Percentiles rank a stretch among this genome's conserved stretches.
These are phyloP conservation scores for Saccharomyces uvarum DNA, from an alignment of 1,139 yeast species.

Conservation along the genomic window DNA sequence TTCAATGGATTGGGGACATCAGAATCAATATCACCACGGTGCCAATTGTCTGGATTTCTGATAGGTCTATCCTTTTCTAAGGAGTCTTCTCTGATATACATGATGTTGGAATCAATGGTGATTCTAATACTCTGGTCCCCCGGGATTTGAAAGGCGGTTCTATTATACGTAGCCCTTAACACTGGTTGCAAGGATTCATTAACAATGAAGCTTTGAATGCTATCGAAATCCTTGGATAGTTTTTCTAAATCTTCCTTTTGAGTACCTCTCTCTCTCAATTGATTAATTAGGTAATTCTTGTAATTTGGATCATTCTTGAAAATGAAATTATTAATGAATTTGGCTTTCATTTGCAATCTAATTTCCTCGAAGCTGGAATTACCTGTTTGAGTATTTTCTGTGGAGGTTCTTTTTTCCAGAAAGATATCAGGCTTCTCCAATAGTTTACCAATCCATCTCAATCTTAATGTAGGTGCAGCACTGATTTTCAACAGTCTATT, in stretches of 20 bases:
- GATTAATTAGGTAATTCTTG: conserved; percentile 42
- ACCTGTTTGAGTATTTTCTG: conserved; percentile 50
- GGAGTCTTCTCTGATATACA: conserved; percentile 84
- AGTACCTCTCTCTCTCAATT: conserved; percentile 51
- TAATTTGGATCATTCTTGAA: conserved; percentile 39
- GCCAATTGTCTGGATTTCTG: conserved; percentile 87
- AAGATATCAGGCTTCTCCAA: conserved; percentile 67
- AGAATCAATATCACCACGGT: conserved; percentile 82
- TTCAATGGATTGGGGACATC: conserved; percentile 61
- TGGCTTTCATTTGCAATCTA: conserved; percentile 66
- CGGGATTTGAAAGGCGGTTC: conserved; percentile 96
- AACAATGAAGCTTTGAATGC: conserved; percentile 55
- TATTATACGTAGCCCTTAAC: conserved; percentile 74
- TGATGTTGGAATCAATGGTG: conserved; percentile 79
- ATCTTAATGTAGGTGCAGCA: conserved; percentile 67
- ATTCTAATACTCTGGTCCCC: conserved; percentile 90
- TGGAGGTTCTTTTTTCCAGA: conserved; percentile 67
- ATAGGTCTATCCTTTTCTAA: conserved; percentile 80
- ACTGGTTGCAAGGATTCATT: conserved; percentile 76
- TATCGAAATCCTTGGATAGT: conserved; percentile 47
- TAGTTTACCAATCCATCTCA: conserved; percentile 87
- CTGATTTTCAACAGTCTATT: conserved; percentile 66
- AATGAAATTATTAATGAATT: conserved; percentile 60
- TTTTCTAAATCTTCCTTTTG: conserved; percentile 44
- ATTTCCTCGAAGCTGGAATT: conserved; percentile 38